A percentile compares a stretch with the other conserved stretches of the same genome.
phyloP scores from a whole-genome alignment of 2,329 filamentous ascomycete genomes.

The Zymoseptoria tritici region DNA sequence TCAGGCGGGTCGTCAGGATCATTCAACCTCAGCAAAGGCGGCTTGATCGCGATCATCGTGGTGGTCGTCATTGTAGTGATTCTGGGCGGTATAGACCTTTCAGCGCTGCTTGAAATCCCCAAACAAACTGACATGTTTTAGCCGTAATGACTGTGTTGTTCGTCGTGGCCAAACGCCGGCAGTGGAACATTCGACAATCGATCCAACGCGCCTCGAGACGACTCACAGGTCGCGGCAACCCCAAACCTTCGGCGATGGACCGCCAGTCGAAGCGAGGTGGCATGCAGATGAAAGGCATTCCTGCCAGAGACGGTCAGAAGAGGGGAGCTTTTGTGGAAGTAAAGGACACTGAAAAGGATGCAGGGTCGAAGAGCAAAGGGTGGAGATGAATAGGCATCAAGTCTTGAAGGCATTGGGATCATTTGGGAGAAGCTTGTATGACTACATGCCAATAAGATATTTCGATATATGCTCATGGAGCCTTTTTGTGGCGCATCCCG shows the following conservation, averaged over 20 bases:
- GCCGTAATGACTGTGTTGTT: constrained; percentile 62
- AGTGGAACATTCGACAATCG: constrained; percentile 70
- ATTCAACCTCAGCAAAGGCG: constrained; percentile 59
- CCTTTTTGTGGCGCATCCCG: not conserved
- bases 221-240: constrained; percentile 35
- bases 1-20: constrained; percentile 50
- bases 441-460: not conserved
- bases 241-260: constrained; percentile 2
- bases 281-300: constrained; percentile 14
- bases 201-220: constrained; percentile 56
- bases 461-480: not conserved
- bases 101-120: not conserved
- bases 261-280: constrained; percentile 18
- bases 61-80: constrained; percentile 56
- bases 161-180: constrained; percentile 73
- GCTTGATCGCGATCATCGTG: constrained; percentile 65
- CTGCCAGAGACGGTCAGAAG: constrained; percentile 18
- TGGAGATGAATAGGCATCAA: constrained; percentile 19
- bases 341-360: constrained; percentile 23
- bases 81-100: constrained; percentile 54
- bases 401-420: constrained; percentile 17
- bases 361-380: constrained; percentile 13
- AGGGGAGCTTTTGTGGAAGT: constrained; percentile 20
- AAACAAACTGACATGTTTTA: constrained; percentile 33
- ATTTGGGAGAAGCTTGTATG: constrained; percentile 1